Percentiles rank a stretch among this genome's conserved stretches.
Evolutionary conservation across 305 asterid genomes (phyloP).

Genomic region (Rubia balearica): DNA sequence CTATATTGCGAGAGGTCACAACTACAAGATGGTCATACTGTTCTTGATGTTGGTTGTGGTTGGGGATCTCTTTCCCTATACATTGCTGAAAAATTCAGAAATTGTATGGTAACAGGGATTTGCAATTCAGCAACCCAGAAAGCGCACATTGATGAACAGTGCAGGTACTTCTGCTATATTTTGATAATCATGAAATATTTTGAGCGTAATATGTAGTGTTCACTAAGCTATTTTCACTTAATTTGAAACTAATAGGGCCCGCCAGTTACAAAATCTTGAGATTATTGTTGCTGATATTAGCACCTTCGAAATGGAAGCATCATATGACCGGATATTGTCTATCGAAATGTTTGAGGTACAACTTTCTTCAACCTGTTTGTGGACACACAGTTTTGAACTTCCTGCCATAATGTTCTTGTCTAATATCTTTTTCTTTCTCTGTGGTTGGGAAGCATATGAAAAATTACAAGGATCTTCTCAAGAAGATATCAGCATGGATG

Average conservation of each 20-base stretch:
- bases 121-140: slow-evolving; percentile 87
- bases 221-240: background rate
- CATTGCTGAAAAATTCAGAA: slow-evolving; percentile 60
- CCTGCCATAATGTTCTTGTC: background rate
- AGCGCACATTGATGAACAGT: slow-evolving; percentile 59
- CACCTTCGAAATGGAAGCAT: slow-evolving; percentile 69
- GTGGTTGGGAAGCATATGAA: slow-evolving; percentile 64
- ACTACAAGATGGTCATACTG: slow-evolving; percentile 68
- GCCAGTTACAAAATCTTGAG: slow-evolving; percentile 61
- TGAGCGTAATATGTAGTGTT: background rate
- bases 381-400: background rate
- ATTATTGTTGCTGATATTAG: slow-evolving; percentile 74
- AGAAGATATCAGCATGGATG: slow-evolving; percentile 86
- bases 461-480: slow-evolving; percentile 66
- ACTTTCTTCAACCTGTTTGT: background rate
- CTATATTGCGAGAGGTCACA: slow-evolving; percentile 76
- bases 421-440: slow-evolving; percentile 2
- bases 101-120: slow-evolving; percentile 65
- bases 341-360: slow-evolving; percentile 90
- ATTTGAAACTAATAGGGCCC: slow-evolving; percentile 36
- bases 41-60: slow-evolving; percentile 94
- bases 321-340: slow-evolving; percentile 80
- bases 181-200: background rate
- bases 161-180: slow-evolving; percentile 34
- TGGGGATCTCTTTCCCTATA: slow-evolving; percentile 80